Conservation (phyloP, 495 filamentous ascomycete species). For the Lasiosphaeria miniovina region DNA sequence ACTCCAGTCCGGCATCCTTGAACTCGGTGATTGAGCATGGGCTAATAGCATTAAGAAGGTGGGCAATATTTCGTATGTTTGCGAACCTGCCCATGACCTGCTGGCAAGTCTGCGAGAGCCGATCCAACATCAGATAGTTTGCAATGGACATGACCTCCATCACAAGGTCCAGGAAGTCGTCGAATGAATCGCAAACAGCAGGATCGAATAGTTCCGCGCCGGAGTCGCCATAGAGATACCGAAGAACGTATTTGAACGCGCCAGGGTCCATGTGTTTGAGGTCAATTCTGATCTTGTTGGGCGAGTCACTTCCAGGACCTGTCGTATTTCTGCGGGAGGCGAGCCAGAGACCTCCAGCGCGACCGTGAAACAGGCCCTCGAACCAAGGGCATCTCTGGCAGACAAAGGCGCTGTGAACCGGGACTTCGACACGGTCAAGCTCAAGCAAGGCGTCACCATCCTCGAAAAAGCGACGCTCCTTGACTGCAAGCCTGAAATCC, state of each 20-base stretch:
- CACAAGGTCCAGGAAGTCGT: conserved; percentile 82
- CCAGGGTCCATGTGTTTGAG: conserved; percentile 71
- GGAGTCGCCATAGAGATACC: conserved; percentile 78
- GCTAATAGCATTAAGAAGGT: conserved; percentile 76
- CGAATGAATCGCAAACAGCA: conserved; percentile 64
- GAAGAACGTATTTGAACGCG: conserved; percentile 75
- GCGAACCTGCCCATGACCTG: conserved; percentile 83
- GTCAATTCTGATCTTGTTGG: conserved; percentile 65
- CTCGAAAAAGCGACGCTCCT: conserved; percentile 65
- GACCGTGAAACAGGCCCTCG: conserved; percentile 79
- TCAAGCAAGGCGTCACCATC: conserved; percentile 74
- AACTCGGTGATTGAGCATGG: conserved; percentile 80
- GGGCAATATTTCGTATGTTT: conserved; percentile 79
- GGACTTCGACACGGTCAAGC: conserved; percentile 62
- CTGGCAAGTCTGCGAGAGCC: conserved; percentile 86
- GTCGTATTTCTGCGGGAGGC: conserved; percentile 55
- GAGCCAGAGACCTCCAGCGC: conserved; percentile 80
- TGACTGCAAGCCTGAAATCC: conserved; percentile 66
- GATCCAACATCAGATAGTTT: conserved; percentile 93
- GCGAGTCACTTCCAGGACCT: conserved; percentile 26
- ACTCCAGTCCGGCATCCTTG: conserved; percentile 84
- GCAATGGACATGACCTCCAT: conserved; percentile 88
- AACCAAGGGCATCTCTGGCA: conserved; percentile 92
- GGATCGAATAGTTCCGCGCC: conserved; percentile 80
- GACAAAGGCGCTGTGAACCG: conserved; percentile 72